A percentile compares a stretch with the other conserved stretches of the same genome.
phyloP scores from a whole-genome alignment of 352 stramenopile genomes.

The Globisporangium rhizosaccharum region DNA sequence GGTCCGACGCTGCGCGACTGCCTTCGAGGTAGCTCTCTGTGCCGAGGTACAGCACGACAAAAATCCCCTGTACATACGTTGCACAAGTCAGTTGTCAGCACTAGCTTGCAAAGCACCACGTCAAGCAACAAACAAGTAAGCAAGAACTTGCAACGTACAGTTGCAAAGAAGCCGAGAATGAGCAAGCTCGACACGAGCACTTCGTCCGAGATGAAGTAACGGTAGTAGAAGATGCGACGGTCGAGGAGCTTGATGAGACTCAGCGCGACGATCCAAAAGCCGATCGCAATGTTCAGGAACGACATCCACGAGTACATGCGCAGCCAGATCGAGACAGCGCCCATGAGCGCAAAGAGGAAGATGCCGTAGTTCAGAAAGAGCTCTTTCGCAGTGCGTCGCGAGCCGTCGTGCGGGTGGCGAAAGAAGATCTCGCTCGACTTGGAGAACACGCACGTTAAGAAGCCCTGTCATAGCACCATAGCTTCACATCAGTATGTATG shows the following conservation, averaged over 20 bases:
- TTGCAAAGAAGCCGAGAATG: slow-evolving; percentile 81
- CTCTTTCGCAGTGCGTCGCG: slow-evolving; percentile 66
- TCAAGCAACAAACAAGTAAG: background rate
- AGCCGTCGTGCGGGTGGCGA: slow-evolving; percentile 57
- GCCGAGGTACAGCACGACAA: slow-evolving; percentile 78
- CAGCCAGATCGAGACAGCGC: slow-evolving; percentile 82
- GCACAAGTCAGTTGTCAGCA: background rate
- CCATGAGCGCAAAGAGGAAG: slow-evolving; percentile 81
- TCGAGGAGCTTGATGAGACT: slow-evolving; percentile 79
- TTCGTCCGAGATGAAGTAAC: slow-evolving; percentile 86
- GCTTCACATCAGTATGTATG: background rate
- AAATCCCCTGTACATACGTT: slow-evolving; percentile 38
- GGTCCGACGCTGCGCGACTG: slow-evolving; percentile 57
- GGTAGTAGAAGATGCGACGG: slow-evolving; percentile 85
- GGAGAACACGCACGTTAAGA: slow-evolving; percentile 72
- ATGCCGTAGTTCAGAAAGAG: slow-evolving; percentile 86
- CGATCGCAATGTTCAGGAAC: slow-evolving; percentile 69
- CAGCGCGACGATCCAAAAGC: slow-evolving; percentile 55
- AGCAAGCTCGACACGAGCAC: slow-evolving; percentile 75
- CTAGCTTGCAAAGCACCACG: slow-evolving; percentile 5
- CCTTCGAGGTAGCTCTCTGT: slow-evolving; percentile 87
- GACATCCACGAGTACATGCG: slow-evolving; percentile 80
- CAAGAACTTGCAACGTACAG: slow-evolving; percentile 26
- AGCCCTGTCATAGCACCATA: slow-evolving; percentile 28
- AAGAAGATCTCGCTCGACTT: slow-evolving; percentile 78